Conservation (phyloP, 2,329 filamentous ascomycete genomes). For the Alternaria alternata region DNA sequence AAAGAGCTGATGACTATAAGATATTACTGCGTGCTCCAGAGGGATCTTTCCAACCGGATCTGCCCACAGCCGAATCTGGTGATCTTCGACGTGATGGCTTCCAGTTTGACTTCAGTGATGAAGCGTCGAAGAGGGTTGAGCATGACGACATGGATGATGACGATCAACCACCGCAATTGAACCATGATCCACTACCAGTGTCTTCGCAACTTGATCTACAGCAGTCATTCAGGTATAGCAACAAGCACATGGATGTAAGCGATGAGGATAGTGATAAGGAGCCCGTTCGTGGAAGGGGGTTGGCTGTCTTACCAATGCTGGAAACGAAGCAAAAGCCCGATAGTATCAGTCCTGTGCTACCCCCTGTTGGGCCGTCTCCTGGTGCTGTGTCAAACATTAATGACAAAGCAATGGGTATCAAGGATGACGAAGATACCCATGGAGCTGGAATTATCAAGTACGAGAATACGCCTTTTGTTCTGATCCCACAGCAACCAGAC, state of each 20-base stretch:
- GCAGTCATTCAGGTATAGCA: slow-evolving; percentile 17
- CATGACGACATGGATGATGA: slow-evolving; percentile 18
- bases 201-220: slow-evolving; percentile 3
- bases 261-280: slow-evolving; percentile 24
- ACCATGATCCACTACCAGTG: slow-evolving; percentile 28
- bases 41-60: slow-evolving; percentile 1
- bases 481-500: not conserved
- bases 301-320: slow-evolving; percentile 9
- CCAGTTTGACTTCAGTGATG: not conserved
- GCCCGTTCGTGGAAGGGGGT: slow-evolving; percentile 5
- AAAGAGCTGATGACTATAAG: slow-evolving; percentile 2
- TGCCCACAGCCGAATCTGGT: slow-evolving; percentile 1
- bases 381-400: slow-evolving; percentile 12
- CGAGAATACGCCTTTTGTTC: slow-evolving; percentile 2
- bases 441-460: not conserved
- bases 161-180: slow-evolving; percentile 34
- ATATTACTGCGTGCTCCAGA: not conserved
- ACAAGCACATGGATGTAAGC: slow-evolving; percentile 15
- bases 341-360: slow-evolving; percentile 38
- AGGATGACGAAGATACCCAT: not conserved
- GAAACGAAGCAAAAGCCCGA: slow-evolving; percentile 12
- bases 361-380: slow-evolving; percentile 20
- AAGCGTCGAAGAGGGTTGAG: not conserved
- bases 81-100: not conserved
- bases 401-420: not conserved